Percentiles rank a stretch among this genome's conserved stretches.
phyloP scores from a whole-genome alignment of 306 rosid species.

The Lathyrus sativus region DNA sequence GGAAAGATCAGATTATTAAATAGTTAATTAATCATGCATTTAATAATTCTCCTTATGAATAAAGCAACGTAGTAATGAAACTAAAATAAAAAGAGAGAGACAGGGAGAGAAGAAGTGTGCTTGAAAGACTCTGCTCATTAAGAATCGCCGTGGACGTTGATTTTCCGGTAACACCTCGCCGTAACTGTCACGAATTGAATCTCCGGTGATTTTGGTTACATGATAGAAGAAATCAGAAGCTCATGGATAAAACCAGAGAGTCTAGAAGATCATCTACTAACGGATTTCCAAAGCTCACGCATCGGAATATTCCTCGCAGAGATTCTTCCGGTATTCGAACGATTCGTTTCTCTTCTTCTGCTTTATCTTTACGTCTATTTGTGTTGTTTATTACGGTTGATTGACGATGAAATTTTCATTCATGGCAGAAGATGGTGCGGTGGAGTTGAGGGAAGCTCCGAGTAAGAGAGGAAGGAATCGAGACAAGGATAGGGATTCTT shows the following conservation, averaged over 20 bases:
- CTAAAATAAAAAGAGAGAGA: slow-evolving; percentile 22
- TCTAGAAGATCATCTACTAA: slow-evolving; percentile 50
- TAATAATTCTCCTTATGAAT: slow-evolving; percentile 34
- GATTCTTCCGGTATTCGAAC: slow-evolving; percentile 50
- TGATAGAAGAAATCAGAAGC: slow-evolving; percentile 42
- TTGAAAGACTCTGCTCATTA: neutral
- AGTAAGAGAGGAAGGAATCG: slow-evolving; percentile 47
- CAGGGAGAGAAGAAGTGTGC: neutral
- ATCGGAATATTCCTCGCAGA: slow-evolving; percentile 42
- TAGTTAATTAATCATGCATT: slow-evolving; percentile 24
- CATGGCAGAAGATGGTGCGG: slow-evolving; percentile 46
- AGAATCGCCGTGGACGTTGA: slow-evolving; percentile 30
- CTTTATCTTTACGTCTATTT: neutral
- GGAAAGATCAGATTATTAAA: slow-evolving; percentile 30
- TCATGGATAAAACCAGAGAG: slow-evolving; percentile 66
- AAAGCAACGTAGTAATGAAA: slow-evolving; percentile 31
- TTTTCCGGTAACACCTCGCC: slow-evolving; percentile 34
- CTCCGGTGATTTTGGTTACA: slow-evolving; percentile 33
- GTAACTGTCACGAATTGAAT: neutral
- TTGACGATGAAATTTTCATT: neutral
- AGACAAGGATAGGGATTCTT: slow-evolving; percentile 41
- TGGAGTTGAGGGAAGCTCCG: slow-evolving; percentile 43
- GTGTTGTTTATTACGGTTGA: neutral
- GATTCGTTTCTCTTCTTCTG: neutral
- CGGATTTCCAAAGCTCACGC: slow-evolving; percentile 43